Evolutionary conservation across 2,329 filamentous ascomycete species (phyloP).

Genomic region (Elsinoe perseae): DNA sequence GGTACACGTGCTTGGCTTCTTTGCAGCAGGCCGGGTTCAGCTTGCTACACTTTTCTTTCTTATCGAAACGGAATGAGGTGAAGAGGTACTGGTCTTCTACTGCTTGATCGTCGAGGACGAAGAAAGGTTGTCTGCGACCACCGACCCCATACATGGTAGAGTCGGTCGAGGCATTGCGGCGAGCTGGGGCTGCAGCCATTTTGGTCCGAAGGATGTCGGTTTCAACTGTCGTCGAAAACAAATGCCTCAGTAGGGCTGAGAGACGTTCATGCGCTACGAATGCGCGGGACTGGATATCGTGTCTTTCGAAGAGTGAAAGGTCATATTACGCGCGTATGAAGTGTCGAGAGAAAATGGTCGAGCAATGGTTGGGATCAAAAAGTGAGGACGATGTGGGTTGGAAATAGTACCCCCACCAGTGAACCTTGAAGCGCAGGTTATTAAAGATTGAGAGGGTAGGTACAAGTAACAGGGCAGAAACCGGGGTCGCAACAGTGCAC

Average conservation of each 20-base stretch:
- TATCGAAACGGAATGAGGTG: slow-evolving; percentile 66
- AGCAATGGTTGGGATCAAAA: background rate
- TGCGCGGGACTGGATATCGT: background rate
- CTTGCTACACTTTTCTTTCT: slow-evolving; percentile 32
- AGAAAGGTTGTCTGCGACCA: slow-evolving; percentile 13
- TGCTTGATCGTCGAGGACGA: slow-evolving; percentile 17
- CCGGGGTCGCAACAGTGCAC: background rate
- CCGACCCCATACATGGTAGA: slow-evolving; percentile 13
- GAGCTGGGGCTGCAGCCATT: slow-evolving; percentile 12
- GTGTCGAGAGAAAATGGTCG: background rate
- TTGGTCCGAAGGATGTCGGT: background rate
- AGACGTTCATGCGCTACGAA: background rate
- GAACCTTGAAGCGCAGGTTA: slow-evolving; percentile 11
- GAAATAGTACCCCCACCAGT: slow-evolving; percentile 11
- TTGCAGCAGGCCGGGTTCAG: slow-evolving; percentile 38
- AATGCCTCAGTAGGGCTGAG: background rate
- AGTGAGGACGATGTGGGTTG: slow-evolving; percentile 6
- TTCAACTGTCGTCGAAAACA: background rate
- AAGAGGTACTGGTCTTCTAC: slow-evolving; percentile 43
- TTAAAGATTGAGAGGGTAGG: slow-evolving; percentile 5
- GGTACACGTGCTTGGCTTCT: slow-evolving; percentile 59
- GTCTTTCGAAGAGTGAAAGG: background rate
- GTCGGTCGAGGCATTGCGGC: slow-evolving; percentile 13
- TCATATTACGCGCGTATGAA: background rate
- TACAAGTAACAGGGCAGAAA: background rate